A percentile compares a stretch with the other conserved stretches of the same genome.
Conservation (phyloP, 176 grass and related monocot genomes). For the Eragrostis curvula region DNA sequence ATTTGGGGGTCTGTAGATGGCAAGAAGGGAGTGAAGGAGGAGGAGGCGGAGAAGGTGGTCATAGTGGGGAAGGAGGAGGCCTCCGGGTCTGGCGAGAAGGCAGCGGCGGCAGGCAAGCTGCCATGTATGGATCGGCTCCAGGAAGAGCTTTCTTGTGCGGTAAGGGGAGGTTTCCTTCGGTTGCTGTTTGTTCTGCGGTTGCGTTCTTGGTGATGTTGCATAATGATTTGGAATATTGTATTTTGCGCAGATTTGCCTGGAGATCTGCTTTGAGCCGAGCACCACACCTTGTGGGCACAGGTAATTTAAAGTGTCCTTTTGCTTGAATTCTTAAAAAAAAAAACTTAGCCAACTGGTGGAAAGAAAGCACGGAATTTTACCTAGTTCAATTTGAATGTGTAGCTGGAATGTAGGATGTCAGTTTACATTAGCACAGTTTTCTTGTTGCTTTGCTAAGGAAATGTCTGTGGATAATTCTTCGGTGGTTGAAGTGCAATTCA, state of each 20-base stretch:
- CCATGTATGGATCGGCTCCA: constrained; percentile 81
- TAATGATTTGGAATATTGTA: constrained; percentile 31
- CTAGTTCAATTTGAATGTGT: background rate
- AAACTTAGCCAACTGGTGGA: background rate
- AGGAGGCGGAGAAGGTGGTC: constrained; percentile 23
- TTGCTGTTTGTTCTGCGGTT: background rate
- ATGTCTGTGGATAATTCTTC: background rate
- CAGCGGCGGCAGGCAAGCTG: constrained; percentile 19
- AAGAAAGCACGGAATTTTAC: background rate
- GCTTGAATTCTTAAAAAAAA: background rate
- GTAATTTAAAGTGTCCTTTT: constrained; percentile 3
- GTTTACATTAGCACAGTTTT: background rate
- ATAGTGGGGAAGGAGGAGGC: constrained; percentile 36
- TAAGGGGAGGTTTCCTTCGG: constrained; percentile 40
- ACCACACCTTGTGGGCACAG: constrained; percentile 38
- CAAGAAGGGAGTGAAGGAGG: constrained; percentile 34
- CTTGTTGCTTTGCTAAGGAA: background rate
- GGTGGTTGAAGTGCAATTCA: background rate
- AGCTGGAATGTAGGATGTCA: background rate
- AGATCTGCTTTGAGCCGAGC: constrained; percentile 70
- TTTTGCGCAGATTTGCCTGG: constrained; percentile 76
- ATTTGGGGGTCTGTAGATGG: constrained; percentile 28
- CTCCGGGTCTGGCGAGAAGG: constrained; percentile 28
- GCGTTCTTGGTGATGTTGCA: background rate
- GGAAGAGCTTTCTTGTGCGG: constrained; percentile 93